phyloP scores from a whole-genome alignment of 2,329 filamentous ascomycete species.

The Trichoderma polysporum region DNA sequence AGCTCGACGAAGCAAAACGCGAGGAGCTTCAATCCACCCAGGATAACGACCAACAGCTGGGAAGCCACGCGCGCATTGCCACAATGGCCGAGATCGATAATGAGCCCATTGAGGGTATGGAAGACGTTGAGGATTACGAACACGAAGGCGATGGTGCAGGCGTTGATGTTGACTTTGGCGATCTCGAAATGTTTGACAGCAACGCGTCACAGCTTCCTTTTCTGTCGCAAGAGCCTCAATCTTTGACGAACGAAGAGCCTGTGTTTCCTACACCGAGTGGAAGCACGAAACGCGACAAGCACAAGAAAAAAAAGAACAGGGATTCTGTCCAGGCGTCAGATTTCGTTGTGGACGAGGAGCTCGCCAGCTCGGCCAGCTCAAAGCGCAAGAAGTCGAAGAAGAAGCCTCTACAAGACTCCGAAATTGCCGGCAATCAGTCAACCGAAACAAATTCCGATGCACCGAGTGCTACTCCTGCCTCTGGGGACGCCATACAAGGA shows the following conservation, averaged over 20 bases:
- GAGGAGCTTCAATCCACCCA: constrained; percentile 20
- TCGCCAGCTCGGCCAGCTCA: constrained; percentile 25
- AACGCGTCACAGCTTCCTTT: constrained; percentile 35
- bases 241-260: constrained; percentile 32
- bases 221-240: constrained; percentile 35
- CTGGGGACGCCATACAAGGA: not conserved
- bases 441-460: not conserved
- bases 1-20: constrained; percentile 1
- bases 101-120: constrained; percentile 29
- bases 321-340: constrained; percentile 10
- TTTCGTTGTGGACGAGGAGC: constrained; percentile 23
- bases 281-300: constrained; percentile 36
- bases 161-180: constrained; percentile 36
- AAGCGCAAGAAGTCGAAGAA: constrained; percentile 32
- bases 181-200: constrained; percentile 42
- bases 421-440: constrained; percentile 19
- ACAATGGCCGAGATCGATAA: constrained; percentile 29
- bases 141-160: constrained; percentile 26
- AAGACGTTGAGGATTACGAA: constrained; percentile 29
- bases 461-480: not conserved
- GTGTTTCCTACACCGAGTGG: constrained; percentile 24
- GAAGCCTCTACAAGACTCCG: constrained; percentile 20
- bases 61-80: constrained; percentile 19
- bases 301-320: constrained; percentile 33
- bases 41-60: constrained; percentile 24